Conservation (phyloP, 331 rosid species). For the Malus hybrid region DNA sequence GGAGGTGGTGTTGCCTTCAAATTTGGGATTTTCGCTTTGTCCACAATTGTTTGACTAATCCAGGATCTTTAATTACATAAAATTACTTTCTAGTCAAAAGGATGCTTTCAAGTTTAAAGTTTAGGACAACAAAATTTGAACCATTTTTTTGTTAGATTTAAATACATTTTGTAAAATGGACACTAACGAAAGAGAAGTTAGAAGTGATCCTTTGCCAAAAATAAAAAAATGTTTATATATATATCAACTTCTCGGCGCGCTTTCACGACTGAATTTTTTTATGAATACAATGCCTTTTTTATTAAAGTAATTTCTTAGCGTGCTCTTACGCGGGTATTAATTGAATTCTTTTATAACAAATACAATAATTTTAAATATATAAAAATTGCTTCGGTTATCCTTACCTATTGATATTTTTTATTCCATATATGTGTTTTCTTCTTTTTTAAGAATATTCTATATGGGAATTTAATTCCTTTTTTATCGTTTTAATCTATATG, state of each 20-base stretch:
- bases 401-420: not conserved
- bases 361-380: no score
- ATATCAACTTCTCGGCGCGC: fast-evolving
- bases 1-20: not conserved
- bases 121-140: not conserved
- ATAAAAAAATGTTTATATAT: no score
- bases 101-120: not conserved
- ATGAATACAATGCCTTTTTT: no score
- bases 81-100: not conserved
- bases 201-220: not conserved
- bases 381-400: no score
- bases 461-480: no score
- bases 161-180: not conserved
- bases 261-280: no score
- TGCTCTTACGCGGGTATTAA: not conserved
- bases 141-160: not conserved
- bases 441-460: not conserved
- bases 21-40: no score
- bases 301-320: no score
- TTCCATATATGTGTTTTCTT: not conserved
- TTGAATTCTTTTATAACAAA: not conserved
- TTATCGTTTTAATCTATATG: no score
- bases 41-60: not conserved
- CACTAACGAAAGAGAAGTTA: not conserved
- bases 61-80: not conserved